Evolutionary conservation across 768 basidiomycete genomes (phyloP), one percentile per base, ranked within the genome.

Genomic region (Boletus tomentosulus): DNA sequence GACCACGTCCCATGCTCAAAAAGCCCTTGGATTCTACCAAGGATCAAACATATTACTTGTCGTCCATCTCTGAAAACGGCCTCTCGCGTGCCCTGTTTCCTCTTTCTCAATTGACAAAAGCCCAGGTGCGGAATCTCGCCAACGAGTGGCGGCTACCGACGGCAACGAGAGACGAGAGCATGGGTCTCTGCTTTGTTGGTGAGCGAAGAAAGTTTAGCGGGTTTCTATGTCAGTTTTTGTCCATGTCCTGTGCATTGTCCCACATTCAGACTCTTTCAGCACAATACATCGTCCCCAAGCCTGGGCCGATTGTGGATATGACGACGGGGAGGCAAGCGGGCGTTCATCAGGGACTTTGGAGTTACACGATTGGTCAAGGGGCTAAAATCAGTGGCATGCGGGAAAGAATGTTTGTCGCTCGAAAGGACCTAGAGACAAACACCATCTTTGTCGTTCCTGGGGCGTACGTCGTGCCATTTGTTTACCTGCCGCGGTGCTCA

Each of bases 161-260:
- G 3, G 89, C 91, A 0, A 75, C 80, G 3, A 78, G 91, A 55
- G 78, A 76, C 16, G 95, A 98, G 65, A 93, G 90, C 68, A 93
- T 96, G 83, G 95, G 95, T 0, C 79, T 98, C 16, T 98, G 95
- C 64, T 98, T 98, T 58, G 85, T 98, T 1, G 95, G 94, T 5
- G 82, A 94, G 64, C 83, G 86, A 62, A 75, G 77, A 10, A 79
- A 73, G 46, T 95, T 96, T 59, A 74, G 77, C 27, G 71, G 80
- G 9, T 98, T 95, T 65, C 68, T 95, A 46, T 80, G 91, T 88
- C 55, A 57, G 80, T 70, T 24, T 12, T 48, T 27, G 34, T 50
- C 35, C 37, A 4, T 46, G 10, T 34, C n/a, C 13, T 35, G 6
- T n/a, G 0, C 19, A 7, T 46, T 41, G 15, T n/a, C 35, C 22